Conservation (phyloP, 352 stramenopile species). For the Plasmopara viticola region DNA sequence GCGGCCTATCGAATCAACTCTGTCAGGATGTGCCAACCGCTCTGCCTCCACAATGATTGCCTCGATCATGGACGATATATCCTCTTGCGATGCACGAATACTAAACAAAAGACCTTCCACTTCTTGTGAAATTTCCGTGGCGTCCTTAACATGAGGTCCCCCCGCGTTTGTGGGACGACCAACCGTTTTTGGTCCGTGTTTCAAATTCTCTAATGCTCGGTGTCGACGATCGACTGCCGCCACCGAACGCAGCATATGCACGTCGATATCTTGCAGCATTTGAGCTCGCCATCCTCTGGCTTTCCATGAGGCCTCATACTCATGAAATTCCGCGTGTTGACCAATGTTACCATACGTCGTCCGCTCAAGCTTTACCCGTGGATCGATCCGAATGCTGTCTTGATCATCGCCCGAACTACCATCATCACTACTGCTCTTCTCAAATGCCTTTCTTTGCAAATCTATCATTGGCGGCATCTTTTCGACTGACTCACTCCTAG, state of each 20-base stretch:
- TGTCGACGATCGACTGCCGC: conserved; percentile 19
- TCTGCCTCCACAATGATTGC: conserved; percentile 19
- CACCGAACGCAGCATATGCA: conserved; percentile 22
- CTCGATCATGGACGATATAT: conserved; percentile 25
- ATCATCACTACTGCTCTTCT: conserved; percentile 6
- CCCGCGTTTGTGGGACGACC: conserved; percentile 8
- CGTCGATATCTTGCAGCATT: conserved; percentile 24
- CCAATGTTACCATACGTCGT: conserved; percentile 5
- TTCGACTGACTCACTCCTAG: conserved; percentile 10
- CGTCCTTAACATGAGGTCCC: conserved; percentile 21
- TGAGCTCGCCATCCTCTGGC: conserved; percentile 25
- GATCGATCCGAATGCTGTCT: conserved; percentile 11
- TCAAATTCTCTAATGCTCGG: conserved; percentile 6
- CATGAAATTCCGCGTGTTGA: conserved; percentile 18
- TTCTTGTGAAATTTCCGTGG: conserved; percentile 21
- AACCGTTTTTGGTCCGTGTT: conserved; percentile 7
- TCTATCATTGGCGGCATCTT: conserved; percentile 5
- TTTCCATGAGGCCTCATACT: conserved; percentile 22
- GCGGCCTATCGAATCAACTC: conserved; percentile 15
- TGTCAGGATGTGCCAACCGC: conserved; percentile 13
- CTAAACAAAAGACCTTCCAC: conserved; percentile 16
- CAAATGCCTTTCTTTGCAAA: conserved; percentile 2
- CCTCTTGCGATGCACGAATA: conserved; percentile 21
- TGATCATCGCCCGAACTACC: conserved; percentile 1
- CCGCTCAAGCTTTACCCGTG: conserved; percentile 14